Base-by-base conservation (phyloP, 768 basidiomycete species). In the Mycena filopes region DNA sequence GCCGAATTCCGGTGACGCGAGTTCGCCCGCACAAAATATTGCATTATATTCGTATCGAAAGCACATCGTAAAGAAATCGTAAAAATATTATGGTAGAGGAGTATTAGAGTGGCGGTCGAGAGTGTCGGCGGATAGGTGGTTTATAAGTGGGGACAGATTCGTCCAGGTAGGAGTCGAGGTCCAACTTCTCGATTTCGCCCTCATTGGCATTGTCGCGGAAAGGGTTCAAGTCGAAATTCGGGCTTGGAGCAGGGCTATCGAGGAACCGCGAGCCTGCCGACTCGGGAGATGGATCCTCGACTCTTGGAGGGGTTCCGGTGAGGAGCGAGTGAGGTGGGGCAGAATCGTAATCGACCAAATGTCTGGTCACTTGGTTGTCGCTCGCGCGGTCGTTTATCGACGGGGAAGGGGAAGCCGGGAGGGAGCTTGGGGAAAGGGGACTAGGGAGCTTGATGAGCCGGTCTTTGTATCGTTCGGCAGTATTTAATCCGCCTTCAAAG, bases 1-100 rank as follows among this genome's bases (percentile, higher is more conserved):
- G 53, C 61, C 61, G 28, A 49, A 25, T 41, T 49, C 45, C 62
- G 62, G 55, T 50, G 55, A 63, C 54, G 62, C 23, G 21, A 33
- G n/a, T n/a, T n/a, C n/a, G n/a, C n/a, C n/a, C n/a, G n/a, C n/a
- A n/a, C n/a, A n/a, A n/a, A n/a, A n/a, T n/a, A n/a, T n/a, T 36
- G 7, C 33, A 51, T 51, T 20, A n/a, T 31, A 36, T 51, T 33
- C 13, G 25, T 16, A 55, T 20, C 47, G 28, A 9, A 26, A 2
- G 47, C 47, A n/a, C n/a, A 13, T 46, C 47, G 21, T 43, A 43
- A 43, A 43, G 21, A 23, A 23, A 6, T 46, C 45, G 45, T 15
- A 25, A 46, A 46, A 45, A 21, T 26, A 28, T 48, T 16, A 29
- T 28, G n/a, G 11, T 48, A 38, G 42, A 21, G 38, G n/a, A n/a